Conservation (phyloP, 345 rosid genomes). For the Streptanthus diversifolius region DNA sequence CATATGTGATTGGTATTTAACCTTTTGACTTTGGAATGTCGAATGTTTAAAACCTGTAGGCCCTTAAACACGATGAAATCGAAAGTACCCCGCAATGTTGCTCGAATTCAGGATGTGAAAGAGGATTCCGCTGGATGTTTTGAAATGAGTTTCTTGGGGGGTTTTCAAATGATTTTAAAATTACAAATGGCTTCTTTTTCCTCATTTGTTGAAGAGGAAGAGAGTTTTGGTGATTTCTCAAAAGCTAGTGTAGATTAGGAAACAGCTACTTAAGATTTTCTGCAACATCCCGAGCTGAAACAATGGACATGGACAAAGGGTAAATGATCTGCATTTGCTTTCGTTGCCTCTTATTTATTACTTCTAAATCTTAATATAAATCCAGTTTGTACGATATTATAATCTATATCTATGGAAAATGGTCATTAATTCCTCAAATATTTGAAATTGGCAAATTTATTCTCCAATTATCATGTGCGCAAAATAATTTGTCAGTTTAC, state of each 20-base stretch:
- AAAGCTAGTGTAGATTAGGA: constrained; percentile 8
- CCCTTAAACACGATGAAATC: background rate
- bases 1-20: constrained; percentile 19
- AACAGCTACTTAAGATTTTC: background rate
- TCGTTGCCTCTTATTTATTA: background rate
- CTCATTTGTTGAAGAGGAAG: background rate
- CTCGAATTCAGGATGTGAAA: constrained; percentile 22
- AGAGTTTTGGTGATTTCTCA: constrained; percentile 18
- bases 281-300: background rate
- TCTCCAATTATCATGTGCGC: too few relatives aligned
- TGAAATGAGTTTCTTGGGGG: background rate
- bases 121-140: constrained; percentile 22
- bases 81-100: constrained; percentile 22
- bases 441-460: too few relatives aligned
- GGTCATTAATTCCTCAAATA: too few relatives aligned
- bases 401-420: too few relatives aligned
- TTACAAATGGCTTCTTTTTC: background rate
- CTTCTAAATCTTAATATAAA: too few relatives aligned
- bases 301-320: background rate
- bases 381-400: too few relatives aligned
- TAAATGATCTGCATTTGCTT: background rate
- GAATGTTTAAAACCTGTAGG: background rate
- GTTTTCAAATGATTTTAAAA: background rate
- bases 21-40: constrained; percentile 10
- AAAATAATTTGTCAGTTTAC: too few relatives aligned